phyloP scores from a whole-genome alignment of 1,284 basidiomycete genomes.

The Phylloporus sp. region DNA sequence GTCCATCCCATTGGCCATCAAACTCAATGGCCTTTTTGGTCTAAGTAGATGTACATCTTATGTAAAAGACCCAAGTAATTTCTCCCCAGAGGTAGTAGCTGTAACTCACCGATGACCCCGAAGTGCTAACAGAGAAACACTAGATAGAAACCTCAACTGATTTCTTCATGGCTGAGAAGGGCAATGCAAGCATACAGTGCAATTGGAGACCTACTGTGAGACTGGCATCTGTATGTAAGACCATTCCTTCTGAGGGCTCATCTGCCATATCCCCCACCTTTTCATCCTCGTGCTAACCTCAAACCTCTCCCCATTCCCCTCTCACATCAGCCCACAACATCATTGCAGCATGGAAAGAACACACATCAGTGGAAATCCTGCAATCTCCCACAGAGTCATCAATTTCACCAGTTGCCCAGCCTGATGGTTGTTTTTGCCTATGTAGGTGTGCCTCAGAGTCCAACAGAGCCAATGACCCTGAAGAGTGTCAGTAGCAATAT shows the following conservation, averaged over 20 bases:
- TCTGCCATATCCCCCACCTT: conserved; percentile 35
- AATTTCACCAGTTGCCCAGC: conserved; percentile 27
- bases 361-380: conserved; percentile 49
- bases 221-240: too few species aligned
- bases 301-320: conserved; percentile 58
- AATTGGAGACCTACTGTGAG: too few species aligned
- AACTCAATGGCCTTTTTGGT: too few species aligned
- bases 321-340: conserved; percentile 79
- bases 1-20: too few species aligned
- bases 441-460: conserved; percentile 63
- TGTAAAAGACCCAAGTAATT: too few species aligned
- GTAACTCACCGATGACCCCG: too few species aligned
- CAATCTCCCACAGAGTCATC: conserved; percentile 35
- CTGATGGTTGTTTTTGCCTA: conserved; percentile 68
- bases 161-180: too few species aligned
- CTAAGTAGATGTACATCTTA: too few species aligned
- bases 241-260: conserved; percentile 4
- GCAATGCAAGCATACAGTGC: too few species aligned
- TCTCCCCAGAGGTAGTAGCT: too few species aligned
- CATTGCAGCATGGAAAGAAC: conserved; percentile 81
- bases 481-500: conserved; percentile 43
- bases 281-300: conserved; percentile 38
- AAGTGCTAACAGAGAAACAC: too few species aligned
- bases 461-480: conserved; percentile 39
- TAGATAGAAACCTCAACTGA: too few species aligned